Base-by-base conservation (phyloP, 805 yeast genomes). In the Candida tammaniensis region DNA sequence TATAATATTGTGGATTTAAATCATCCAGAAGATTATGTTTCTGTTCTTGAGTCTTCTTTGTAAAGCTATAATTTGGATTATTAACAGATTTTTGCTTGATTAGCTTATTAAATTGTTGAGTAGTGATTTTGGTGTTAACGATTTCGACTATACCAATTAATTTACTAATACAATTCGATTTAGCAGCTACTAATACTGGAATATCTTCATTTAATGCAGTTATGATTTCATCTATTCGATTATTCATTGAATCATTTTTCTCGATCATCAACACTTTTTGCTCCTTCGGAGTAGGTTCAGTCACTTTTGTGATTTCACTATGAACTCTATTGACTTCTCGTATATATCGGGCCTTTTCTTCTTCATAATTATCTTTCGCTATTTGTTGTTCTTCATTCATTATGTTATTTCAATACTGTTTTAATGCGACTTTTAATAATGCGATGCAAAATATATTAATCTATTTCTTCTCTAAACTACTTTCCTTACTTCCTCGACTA, bases 21-120 rank as follows among this genome's bases (percentile, higher is more conserved):
- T 20, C 24, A 19, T 31, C 24, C 19, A 16, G 19, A 17, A 21
- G 4, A 8, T 18, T 27, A 11, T 24, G 17, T 22, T 31, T 22
- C 25, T 26, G 26, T 17, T 4, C 4, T 20, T 3, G 3, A 13
- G 30, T 21, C 25, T 24, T 31, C 25, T 34, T 30, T 31, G 32
- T 12, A 22, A 14, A 23, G 23, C 19, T 19, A 29, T 29, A n/a
- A 12, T 36, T 36, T 10, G 39, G 43, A 27, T 40, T 35, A 11
- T 27, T 36, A 5, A 22, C 14, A 1, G 41, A 33, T 4, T 29
- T 24, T 24, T 40, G 47, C 17, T 33, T 36, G 3, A 33, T 33
- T 12, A 44, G 25, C 23, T 32, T 38, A 18, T 44, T 44, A 22
- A 34, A 44, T 31, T 44, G 48, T 13, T 31, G 26, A 5, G 34